A percentile compares a stretch with the other conserved stretches of the same genome.
phyloP scores from a whole-genome alignment of 805 yeast species.

The Yarrowia sp. region DNA sequence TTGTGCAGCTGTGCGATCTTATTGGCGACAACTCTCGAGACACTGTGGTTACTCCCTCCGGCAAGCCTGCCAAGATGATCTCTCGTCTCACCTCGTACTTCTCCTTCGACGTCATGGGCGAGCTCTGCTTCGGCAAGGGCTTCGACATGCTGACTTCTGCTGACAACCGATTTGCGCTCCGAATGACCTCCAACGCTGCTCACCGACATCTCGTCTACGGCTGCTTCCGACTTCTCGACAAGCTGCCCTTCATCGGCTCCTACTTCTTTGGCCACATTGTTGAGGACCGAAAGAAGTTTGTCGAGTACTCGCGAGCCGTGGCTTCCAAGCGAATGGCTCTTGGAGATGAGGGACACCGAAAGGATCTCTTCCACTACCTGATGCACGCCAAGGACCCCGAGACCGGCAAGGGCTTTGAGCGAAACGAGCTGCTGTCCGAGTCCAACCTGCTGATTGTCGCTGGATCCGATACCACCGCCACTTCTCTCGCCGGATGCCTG shows the following conservation, averaged over 20 bases:
- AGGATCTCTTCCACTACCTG: slow-evolving; percentile 30
- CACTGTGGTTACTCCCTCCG: slow-evolving; percentile 21
- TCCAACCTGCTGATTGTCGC: slow-evolving; percentile 31
- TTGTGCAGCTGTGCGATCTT: slow-evolving; percentile 28
- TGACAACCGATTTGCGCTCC: slow-evolving; percentile 28
- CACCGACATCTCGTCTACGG: slow-evolving; percentile 30
- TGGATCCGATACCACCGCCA: slow-evolving; percentile 31
- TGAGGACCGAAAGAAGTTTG: slow-evolving; percentile 27
- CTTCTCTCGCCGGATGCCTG: slow-evolving; percentile 28
- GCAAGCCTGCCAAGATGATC: slow-evolving; percentile 29
- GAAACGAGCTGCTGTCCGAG: slow-evolving; percentile 31
- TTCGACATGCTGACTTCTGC: slow-evolving; percentile 29
- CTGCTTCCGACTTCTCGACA: slow-evolving; percentile 27
- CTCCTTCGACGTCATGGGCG: slow-evolving; percentile 31
- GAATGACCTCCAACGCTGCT: slow-evolving; percentile 30
- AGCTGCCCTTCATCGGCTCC: slow-evolving; percentile 28
- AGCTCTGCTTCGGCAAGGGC: slow-evolving; percentile 30
- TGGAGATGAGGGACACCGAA: slow-evolving; percentile 27
- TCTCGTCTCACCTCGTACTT: slow-evolving; percentile 28
- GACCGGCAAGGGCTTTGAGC: slow-evolving; percentile 29
- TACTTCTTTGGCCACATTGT: slow-evolving; percentile 29
- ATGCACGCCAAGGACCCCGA: slow-evolving; percentile 30
- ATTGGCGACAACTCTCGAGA: slow-evolving; percentile 29
- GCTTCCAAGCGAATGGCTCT: slow-evolving; percentile 30
- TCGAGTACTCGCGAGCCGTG: slow-evolving; percentile 30